Base-by-base conservation (phyloP, 1,139 yeast genomes). In the Kodamaea arcana region DNA sequence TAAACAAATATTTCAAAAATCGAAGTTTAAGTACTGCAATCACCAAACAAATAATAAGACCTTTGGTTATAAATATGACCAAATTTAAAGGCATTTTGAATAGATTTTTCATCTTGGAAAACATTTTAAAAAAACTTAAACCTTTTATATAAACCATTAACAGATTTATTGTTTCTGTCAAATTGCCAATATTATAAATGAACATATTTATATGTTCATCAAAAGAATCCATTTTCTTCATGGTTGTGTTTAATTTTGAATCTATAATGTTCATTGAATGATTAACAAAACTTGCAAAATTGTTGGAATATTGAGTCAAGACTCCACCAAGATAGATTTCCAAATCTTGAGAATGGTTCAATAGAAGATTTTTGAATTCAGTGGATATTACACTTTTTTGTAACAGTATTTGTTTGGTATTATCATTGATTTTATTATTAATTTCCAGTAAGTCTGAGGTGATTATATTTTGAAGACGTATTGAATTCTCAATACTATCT, bases 221-320 rank as follows among this genome's bases (percentile, higher is more conserved):
- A 28, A 32, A 27, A 4, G 6, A 9, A 13, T 27, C 35, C 6
- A 32, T 28, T 28, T 28, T 32, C 15, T 18, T 27, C 12, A 26
- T 26, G 23, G 30, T 22, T n/a, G 20, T 9, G 22, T 27, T 25
- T 13, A 27, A 27, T 22, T 27, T 27, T 10, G 30, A 6, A 17
- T 27, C 30, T 9, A 25, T 11, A 13, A 13, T 25, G 4, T 9
- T 11, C 6, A 25, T 13, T 25, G 28, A 25, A 17, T 13, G 15
- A 17, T 25, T 15, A 8, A 25, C 15, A 14, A 25, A 25, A 4
- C 17, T 14, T 6, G 15, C 28, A 25, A 25, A 25, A 13, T 25
- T 15, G 11, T 13, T 12, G 5, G 28, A 12, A 13, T 12, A 25
- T 14, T 13, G 28, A 6, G 11, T 8, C 17, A 25, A 13, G 9